Base-by-base conservation (phyloP, 2,329 filamentous ascomycete species). In the Pyrenochaeta sp. region DNA sequence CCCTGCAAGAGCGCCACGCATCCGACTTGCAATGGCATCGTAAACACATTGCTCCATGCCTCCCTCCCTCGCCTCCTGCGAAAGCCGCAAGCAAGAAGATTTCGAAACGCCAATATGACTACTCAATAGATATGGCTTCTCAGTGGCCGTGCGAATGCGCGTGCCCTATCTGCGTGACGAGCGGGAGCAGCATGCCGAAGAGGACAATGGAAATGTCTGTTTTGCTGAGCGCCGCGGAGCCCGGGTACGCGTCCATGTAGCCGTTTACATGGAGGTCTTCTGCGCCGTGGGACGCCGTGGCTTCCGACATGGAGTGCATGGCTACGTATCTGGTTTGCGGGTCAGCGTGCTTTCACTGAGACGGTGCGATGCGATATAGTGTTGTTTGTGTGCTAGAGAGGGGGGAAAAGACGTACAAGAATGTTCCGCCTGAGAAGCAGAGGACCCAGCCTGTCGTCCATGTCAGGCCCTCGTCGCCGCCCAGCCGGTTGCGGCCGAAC, bases 261-360 rank as follows among this genome's bases (percentile, higher is more conserved):
- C 74, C 71, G 20, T 80, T 74, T 2, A 73, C 67, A 7, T 72
- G 71, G 37, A 56, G 61, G 27, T 70, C 64, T 21, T 64, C 61
- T 69, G 56, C 6, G 65, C n/a, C 59, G 14, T 55, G 55, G 11
- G 45, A 42, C 7, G 61, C 51, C 9, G 78, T 75, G 15, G 86
- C 83, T 63, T 96, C 92, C 67, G 95, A 89, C 90, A 97, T 96
- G 1, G 92, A 91, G 67, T 99, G 94, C 92, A 97, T 96, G 1
- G 94, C 94, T 29, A 99, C 94, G 65, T 97, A 96, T 60, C 90
- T 95, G 52, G 6, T 15, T 8, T n/a, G n/a, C n/a, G 6, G 35
- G 41, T 72, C 51, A 67, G 60, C 44, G 3, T 3, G n/a, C 5
- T 24, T 31, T 7, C 1, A n/a, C n/a, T n/a, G n/a, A n/a, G n/a